Conservation (phyloP, 495 filamentous ascomycete genomes). For the Neurospora hispaniola region DNA sequence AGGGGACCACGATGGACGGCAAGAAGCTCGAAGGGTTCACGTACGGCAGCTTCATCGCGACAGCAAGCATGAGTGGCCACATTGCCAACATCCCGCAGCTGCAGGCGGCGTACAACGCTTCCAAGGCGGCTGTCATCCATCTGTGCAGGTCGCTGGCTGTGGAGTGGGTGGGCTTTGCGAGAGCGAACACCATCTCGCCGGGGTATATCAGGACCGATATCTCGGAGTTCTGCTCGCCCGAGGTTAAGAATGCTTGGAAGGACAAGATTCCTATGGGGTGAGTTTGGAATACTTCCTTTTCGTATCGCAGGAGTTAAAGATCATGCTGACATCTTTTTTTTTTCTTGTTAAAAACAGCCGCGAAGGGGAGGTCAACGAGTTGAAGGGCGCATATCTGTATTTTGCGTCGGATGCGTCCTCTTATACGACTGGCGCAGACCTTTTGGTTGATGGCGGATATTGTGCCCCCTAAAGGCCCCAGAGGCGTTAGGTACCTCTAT, state of each 20-base stretch:
- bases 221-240: slow-evolving; percentile 57
- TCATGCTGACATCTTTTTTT: background rate
- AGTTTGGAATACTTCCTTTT: slow-evolving; percentile 8
- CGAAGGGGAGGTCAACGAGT: slow-evolving; percentile 60
- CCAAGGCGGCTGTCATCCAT: slow-evolving; percentile 77
- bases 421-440: slow-evolving; percentile 75
- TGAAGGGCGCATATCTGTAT: slow-evolving; percentile 87
- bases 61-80: slow-evolving; percentile 73
- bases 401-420: slow-evolving; percentile 72
- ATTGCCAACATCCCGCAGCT: slow-evolving; percentile 83
- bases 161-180: slow-evolving; percentile 79
- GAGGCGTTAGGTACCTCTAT: background rate
- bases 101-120: slow-evolving; percentile 79
- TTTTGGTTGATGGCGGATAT: slow-evolving; percentile 64
- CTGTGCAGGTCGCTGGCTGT: slow-evolving; percentile 76
- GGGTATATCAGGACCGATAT: slow-evolving; percentile 85
- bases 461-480: slow-evolving; percentile 25
- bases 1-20: slow-evolving; percentile 56
- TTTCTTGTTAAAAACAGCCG: slow-evolving; percentile 42
- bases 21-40: slow-evolving; percentile 55
- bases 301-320: background rate
- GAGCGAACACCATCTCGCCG: slow-evolving; percentile 73
- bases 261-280: slow-evolving; percentile 78
- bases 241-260: slow-evolving; percentile 64
- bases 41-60: slow-evolving; percentile 66